Base-by-base conservation (phyloP, 495 filamentous ascomycete species). In the Tuber brumale region DNA sequence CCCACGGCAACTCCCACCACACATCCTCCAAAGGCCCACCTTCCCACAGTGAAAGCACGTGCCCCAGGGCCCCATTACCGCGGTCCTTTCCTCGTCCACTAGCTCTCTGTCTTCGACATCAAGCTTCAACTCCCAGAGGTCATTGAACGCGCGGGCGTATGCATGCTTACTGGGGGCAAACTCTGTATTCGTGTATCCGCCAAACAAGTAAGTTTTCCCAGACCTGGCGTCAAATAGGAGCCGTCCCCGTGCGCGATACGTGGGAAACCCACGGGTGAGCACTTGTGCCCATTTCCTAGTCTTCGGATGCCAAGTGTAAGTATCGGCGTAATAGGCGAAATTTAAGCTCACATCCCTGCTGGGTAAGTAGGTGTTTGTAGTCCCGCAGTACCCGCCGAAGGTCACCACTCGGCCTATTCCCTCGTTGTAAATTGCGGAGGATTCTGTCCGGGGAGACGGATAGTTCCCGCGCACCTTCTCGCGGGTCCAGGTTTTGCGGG, bases 11-110 rank as follows among this genome's bases (percentile, higher is more conserved):
- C 73, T 80, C 21, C 78, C 78, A 9, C 78, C 78, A 73, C 78
- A 80, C 78, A 80, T 80, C 69, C 78, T 76, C 78, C 78, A 80
- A 51, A 76, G 77, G 14, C 78, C 78, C 18, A 80, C 77, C 14
- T 73, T 74, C 7, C 77, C 78, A 45, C 78, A 80, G 12, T 71
- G 71, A 71, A 80, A 80, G 48, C 78, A 80, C 1, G 77, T 80
- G 14, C 77, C 77, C 78, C 78, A 80, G 23, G 78, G 78, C 3
- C 78, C 78, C 78, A 80, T 80, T 37, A 80, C 78, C 2, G 78
- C 78, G 1, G 78, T 80, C 48, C 78, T 80, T 44, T 76, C 74
- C 23, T 80, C 78, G 42, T 79, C 77, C 3, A 75, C 72, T 21
- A 79, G 74, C 23, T 77, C 77, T 1, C 77, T 72, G 37, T 79